Evolutionary conservation across 1,139 yeast species (phyloP), one percentile per base, ranked within the genome.

Genomic region (Geotrichum phurueaensis): DNA sequence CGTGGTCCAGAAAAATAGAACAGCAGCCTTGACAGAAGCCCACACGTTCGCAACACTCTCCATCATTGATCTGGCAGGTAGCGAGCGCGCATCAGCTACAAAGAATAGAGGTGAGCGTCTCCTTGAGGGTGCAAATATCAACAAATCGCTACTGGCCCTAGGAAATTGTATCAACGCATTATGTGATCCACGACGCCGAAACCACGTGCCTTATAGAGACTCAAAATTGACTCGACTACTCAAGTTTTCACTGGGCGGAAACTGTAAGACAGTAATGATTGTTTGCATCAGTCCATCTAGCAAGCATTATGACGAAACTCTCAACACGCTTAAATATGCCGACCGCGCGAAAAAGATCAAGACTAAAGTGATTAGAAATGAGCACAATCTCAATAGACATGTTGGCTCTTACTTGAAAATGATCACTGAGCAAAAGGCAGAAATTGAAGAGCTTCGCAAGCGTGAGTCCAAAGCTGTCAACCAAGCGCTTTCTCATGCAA

Each of bases 121-220:
- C 12, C 81, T 84, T 64, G 98, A 92, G 71, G 97, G 98, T 31
- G 97, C 97, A 18, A 89, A 89, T 71, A 92, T 92, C 68, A 92
- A 92, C 75, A 84, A 86, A 70, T 90, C 97, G 0, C 76, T 92
- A 54, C 76, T 92, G 60, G 97, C 98, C 0, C 78, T 94, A 57
- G 98, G 98, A 0, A 92, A 91, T 70, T 92, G 98, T 73, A 92
- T 94, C 65, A 91, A 90, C 72, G 97, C 97, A 1, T 78, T 91
- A 57, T 89, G 96, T 75, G 94, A 86, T 68, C 84, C 85, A 1
- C 76, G 85, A 62, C 76, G 84, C 63, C 75, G 83, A 59, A 81
- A 84, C 63, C 97, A 92, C 74, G 83, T 94, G 13, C 98, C 98
- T 0, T 92, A 89, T 72, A 76, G 98, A 66, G 96, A 92, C 72